These are phyloP conservation scores for Laguncularia racemosa DNA, from an alignment of 345 rosid genomes.

Conservation along the genomic window DNA sequence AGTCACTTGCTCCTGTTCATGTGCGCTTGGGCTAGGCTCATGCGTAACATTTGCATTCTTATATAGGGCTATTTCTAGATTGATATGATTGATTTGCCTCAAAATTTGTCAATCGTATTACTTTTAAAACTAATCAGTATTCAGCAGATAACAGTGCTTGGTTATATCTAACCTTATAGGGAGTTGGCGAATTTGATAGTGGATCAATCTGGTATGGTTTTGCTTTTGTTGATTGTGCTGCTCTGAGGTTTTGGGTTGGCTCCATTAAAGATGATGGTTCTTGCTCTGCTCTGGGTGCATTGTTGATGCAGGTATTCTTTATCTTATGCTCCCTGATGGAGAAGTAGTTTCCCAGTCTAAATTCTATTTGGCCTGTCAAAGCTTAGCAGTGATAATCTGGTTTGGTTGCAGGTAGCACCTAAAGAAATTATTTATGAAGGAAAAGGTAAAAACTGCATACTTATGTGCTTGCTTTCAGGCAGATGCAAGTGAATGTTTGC, in stretches of 20 bases:
- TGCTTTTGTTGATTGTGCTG: slow-evolving; percentile 97
- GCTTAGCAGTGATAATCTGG: slow-evolving; percentile 13
- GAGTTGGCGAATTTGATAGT: slow-evolving; percentile 31
- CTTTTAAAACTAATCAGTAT: not conserved
- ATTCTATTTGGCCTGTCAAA: slow-evolving; percentile 4
- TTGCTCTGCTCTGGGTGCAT: slow-evolving; percentile 75
- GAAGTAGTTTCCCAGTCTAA: not conserved
- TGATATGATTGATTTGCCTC: not conserved
- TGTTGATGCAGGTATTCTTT: slow-evolving; percentile 78
- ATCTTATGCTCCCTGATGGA: slow-evolving; percentile 1
- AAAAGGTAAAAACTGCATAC: slow-evolving; percentile 39
- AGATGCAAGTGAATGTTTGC: slow-evolving; percentile 7
- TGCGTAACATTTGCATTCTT: too few relatives aligned
- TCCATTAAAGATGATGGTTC: slow-evolving; percentile 71
- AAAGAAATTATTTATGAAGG: slow-evolving; percentile 79
- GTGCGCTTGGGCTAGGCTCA: too few relatives aligned
- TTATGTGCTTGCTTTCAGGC: slow-evolving; percentile 8
- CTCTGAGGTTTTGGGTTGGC: slow-evolving; percentile 87
- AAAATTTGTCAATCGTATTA: not conserved
- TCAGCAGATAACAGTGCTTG: too few relatives aligned
- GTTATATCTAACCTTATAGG: slow-evolving; percentile 20
- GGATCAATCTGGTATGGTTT: slow-evolving; percentile 62
- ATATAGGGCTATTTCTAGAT: slow-evolving; percentile 1
- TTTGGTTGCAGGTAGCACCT: slow-evolving; percentile 65
- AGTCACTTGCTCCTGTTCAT: too few relatives aligned